Evolutionary conservation across 2,329 filamentous ascomycete genomes (phyloP), one percentile per base, ranked within the genome.

Genomic region (Elsinoe necatrix): DNA sequence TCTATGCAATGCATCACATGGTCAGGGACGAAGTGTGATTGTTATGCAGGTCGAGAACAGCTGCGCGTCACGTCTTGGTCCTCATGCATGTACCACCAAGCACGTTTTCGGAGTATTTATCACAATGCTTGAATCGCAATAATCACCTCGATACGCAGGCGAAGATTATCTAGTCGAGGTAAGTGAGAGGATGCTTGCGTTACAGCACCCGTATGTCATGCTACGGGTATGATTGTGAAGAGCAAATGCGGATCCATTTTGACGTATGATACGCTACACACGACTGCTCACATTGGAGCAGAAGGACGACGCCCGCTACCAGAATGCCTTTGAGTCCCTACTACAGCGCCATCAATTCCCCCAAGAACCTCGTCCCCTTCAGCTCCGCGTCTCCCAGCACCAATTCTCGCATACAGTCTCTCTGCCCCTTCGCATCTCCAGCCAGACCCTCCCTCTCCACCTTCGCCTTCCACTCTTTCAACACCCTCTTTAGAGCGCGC

Each of bases 391-490:
- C 86, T 1, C 75, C 80, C 63, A 79, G 80, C 2, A 97, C 88
- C 64, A 97, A 71, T 64, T 89, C 86, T 68, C 82, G 84, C 78
- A 96, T 82, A 62, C 82, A 80, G 59, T 79, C 77, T 5, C 90
- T 27, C 77, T 80, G 1, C 31, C 86, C 83, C 62, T 82, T 82
- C 63, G 68, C 69, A 18, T 67, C 71, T 60, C 73, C 59, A 1
- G 71, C 77, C 59, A 80, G 74, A 11, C 83, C 81, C 67, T 91
- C 83, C 2, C 47, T 57, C 57, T 69, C 67, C 7, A 83, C 77
- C 62, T 82, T 76, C 54, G 82, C 78, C 76, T 95, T 96, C 93
- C 93, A 98, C 68, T 83, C 80, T 39, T 86, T 73, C 58, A 98
- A 73, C 67, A 96, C 79, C 47, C 85, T 81, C 73, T 97, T 97